Evolutionary conservation across 257 asterid species (phyloP).

Genomic region (Capsicum pubescens): DNA sequence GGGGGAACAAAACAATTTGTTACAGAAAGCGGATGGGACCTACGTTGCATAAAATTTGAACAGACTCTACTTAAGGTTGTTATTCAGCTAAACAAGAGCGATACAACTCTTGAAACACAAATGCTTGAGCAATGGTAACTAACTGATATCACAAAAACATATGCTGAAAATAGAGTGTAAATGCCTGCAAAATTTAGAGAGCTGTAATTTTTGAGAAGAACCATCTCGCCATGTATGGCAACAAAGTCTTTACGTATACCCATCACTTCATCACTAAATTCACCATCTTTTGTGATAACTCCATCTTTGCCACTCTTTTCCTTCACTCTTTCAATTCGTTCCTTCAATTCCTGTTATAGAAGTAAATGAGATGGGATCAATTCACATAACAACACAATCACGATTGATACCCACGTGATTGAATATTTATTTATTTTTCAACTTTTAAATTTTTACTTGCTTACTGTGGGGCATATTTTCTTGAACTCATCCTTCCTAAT

Average conservation of each 20-base stretch:
- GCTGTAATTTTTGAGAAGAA: constrained; percentile 89
- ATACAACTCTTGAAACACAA: not conserved
- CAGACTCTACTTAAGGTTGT: not conserved
- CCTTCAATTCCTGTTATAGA: constrained; percentile 68
- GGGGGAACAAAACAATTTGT: not conserved
- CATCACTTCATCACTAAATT: constrained; percentile 69
- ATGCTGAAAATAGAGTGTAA: constrained; percentile 25
- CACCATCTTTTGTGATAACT: constrained; percentile 52
- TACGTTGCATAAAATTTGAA: not conserved
- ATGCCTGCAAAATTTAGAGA: constrained; percentile 88
- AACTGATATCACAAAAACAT: constrained; percentile 19
- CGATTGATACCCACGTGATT: not conserved
- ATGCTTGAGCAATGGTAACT: not conserved
- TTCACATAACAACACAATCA: not conserved
- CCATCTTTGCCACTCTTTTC: constrained; percentile 49
- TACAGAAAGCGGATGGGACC: not conserved
- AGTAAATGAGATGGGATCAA: not conserved
- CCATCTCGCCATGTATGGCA: constrained; percentile 91
- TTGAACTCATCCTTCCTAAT: not conserved
- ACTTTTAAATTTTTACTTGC: not conserved
- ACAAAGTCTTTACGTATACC: constrained; percentile 80
- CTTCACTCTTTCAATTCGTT: constrained; percentile 64
- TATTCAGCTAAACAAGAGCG: not conserved
- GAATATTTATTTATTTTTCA: not conserved
- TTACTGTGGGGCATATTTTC: not conserved